Percentiles rank a stretch among this genome's conserved stretches.
These are phyloP conservation scores for Carex parvula DNA, from an alignment of 176 grass and related monocot species.

Conservation along the genomic window DNA sequence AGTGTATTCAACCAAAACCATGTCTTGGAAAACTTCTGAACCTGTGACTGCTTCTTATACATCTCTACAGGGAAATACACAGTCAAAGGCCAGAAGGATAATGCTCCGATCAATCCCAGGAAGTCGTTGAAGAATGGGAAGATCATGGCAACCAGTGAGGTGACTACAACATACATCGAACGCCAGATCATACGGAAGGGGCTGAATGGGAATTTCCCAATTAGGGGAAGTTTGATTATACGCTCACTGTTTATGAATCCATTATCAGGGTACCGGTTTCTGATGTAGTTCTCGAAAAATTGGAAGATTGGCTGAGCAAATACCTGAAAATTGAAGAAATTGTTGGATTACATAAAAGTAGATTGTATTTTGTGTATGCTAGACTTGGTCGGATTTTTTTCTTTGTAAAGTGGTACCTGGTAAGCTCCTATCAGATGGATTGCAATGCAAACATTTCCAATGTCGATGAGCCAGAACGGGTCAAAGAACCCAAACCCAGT, in stretches of 20 bases:
- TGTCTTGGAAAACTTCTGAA: constrained; percentile 45
- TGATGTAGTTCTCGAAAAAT: constrained; percentile 50
- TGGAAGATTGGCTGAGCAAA: constrained; percentile 84
- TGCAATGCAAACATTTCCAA: constrained; percentile 80
- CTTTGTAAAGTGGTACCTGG: constrained; percentile 30
- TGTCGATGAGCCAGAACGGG: constrained; percentile 89
- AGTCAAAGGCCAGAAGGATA: constrained; percentile 91
- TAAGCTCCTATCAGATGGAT: constrained; percentile 92
- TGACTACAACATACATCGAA: constrained; percentile 51
- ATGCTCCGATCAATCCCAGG: constrained; percentile 73
- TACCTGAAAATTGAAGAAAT: constrained; percentile 40
- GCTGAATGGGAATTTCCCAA: constrained; percentile 42
- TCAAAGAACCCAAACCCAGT: constrained; percentile 96
- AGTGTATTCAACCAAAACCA: constrained; percentile 80
- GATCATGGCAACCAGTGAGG: constrained; percentile 50
- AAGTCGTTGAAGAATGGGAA: constrained; percentile 98
- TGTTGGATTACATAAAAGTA: background rate
- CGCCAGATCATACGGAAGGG: constrained; percentile 65
- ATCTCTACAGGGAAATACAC: constrained; percentile 92
- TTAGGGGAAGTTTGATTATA: constrained; percentile 24
- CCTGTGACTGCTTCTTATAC: constrained; percentile 65
- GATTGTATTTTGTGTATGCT: background rate
- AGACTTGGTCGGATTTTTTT: background rate
- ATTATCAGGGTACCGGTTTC: constrained; percentile 37
- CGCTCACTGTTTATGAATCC: constrained; percentile 43